Conservation (phyloP, 345 rosid genomes). For the Diplotaxis tenuifolia region DNA sequence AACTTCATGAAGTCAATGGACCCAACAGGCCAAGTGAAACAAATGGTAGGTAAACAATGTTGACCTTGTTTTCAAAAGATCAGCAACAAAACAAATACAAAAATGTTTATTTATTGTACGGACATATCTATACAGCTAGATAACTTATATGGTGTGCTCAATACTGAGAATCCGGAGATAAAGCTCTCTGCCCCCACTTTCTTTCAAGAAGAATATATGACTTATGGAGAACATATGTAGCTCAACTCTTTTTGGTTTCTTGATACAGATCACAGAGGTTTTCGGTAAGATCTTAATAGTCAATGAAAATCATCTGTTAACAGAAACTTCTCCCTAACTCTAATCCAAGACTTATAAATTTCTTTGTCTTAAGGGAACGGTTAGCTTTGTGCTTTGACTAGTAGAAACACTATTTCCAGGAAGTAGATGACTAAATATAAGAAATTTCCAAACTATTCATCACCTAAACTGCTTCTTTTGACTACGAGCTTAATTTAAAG, state of each 20-base stretch:
- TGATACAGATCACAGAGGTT: constrained; percentile 9
- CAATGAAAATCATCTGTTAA: background rate
- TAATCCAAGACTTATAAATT: background rate
- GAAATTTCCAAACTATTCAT: background rate
- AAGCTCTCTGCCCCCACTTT: constrained; percentile 20
- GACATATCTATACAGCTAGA: constrained; percentile 38
- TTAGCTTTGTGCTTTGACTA: constrained; percentile 8
- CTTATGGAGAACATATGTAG: constrained; percentile 35
- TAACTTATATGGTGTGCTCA: constrained; percentile 34
- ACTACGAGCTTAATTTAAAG: constrained; percentile 17
- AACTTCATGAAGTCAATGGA: constrained; percentile 23
- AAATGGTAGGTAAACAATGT: constrained; percentile 32
- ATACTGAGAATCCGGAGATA: constrained; percentile 24
- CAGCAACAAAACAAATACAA: background rate
- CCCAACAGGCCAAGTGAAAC: constrained; percentile 22
- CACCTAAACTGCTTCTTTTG: constrained; percentile 20
- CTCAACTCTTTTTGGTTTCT: constrained; percentile 10
- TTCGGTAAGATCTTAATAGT: constrained; percentile 2
- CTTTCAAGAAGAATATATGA: constrained; percentile 10
- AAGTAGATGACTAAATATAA: constrained; percentile 10
- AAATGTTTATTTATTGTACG: constrained; percentile 36
- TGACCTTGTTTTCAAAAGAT: constrained; percentile 32
- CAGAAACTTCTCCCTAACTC: constrained; percentile 18
- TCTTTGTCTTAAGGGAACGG: background rate
- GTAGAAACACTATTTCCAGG: constrained; percentile 12